These are phyloP conservation scores for Pythium grandisporangium DNA, from an alignment of 352 stramenopile species.

Conservation along the genomic window DNA sequence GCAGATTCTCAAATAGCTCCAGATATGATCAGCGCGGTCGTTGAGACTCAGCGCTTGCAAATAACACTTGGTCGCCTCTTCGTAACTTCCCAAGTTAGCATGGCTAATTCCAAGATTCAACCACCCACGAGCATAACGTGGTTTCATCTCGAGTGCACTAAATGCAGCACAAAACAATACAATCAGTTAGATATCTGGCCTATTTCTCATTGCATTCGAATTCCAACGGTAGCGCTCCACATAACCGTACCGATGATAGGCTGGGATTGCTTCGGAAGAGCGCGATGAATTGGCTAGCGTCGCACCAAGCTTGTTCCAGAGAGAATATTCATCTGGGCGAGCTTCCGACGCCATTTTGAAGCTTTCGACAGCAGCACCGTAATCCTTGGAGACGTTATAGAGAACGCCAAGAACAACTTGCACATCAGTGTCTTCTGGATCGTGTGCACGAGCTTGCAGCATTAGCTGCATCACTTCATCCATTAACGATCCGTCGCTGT, in stretches of 20 bases:
- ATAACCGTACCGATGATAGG: conserved; percentile 78
- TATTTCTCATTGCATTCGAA: too few species aligned
- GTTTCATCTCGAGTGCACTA: conserved; percentile 92
- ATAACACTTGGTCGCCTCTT: conserved; percentile 95
- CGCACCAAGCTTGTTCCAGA: conserved; percentile 98
- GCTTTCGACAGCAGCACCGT: conserved; percentile 85
- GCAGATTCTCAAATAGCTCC: conserved; percentile 97
- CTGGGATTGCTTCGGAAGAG: conserved; percentile 89
- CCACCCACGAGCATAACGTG: conserved; percentile 95
- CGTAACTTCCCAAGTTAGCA: conserved; percentile 93
- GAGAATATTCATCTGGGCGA: conserved; percentile 89
- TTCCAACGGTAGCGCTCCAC: too few species aligned
- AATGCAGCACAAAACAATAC: background rate
- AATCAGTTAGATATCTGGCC: background rate
- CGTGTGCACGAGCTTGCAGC: conserved; percentile 81
- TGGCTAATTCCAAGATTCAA: conserved; percentile 98
- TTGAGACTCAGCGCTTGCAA: conserved; percentile 95
- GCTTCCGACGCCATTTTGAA: conserved; percentile 83
- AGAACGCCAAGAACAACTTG: conserved; percentile 93
- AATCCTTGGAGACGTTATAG: conserved; percentile 97
- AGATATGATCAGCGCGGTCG: conserved; percentile 93
- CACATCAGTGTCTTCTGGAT: conserved; percentile 67
- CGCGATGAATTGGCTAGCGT: conserved; percentile 94
- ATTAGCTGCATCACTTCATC: conserved; percentile 93
- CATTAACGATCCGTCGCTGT: conserved; percentile 87